Evolutionary conservation across 352 stramenopile genomes (phyloP).

Genomic region (Globisporangium paroecandrum): DNA sequence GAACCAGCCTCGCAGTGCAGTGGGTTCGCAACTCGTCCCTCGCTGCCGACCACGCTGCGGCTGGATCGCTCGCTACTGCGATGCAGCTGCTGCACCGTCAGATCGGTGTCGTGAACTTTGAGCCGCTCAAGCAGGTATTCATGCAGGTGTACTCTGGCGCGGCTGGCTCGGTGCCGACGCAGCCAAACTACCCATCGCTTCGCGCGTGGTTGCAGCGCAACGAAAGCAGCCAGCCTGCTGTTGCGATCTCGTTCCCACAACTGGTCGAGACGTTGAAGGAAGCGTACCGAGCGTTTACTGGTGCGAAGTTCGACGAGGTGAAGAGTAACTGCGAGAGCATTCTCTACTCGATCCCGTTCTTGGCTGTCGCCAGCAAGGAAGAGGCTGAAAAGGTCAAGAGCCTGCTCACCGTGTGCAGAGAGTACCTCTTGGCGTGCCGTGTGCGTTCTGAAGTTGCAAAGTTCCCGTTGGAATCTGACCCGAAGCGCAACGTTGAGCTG

Average conservation of each 20-base stretch:
- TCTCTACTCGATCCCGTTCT: conserved; percentile 93
- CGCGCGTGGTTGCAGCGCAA: conserved; percentile 84
- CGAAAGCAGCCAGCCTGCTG: conserved; percentile 82
- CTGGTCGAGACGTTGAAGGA: conserved; percentile 93
- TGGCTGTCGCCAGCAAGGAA: conserved; percentile 90
- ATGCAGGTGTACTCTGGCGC: conserved; percentile 81
- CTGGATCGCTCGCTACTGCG: conserved; percentile 93
- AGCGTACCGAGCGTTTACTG: conserved; percentile 96
- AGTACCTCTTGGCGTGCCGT: conserved; percentile 98
- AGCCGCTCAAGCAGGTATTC: conserved; percentile 91
- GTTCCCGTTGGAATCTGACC: conserved; percentile 62
- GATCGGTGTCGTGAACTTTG: conserved; percentile 98
- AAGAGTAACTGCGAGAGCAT: conserved; percentile 91
- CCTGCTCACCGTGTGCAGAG: conserved; percentile 93
- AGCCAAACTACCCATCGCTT: conserved; percentile 76
- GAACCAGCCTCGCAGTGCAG: conserved; percentile 82
- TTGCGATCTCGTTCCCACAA: conserved; percentile 85
- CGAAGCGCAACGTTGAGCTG: conserved; percentile 94
- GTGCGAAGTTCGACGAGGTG: conserved; percentile 98
- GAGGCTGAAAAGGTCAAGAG: conserved; percentile 94
- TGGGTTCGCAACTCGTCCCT: conserved; percentile 97
- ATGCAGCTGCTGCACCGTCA: conserved; percentile 99
- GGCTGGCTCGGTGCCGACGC: conserved; percentile 76
- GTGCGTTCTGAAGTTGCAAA: conserved; percentile 89
- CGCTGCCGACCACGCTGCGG: conserved; percentile 96